Conservation (phyloP, 805 yeast genomes). For the Priceomyces carsonii region DNA sequence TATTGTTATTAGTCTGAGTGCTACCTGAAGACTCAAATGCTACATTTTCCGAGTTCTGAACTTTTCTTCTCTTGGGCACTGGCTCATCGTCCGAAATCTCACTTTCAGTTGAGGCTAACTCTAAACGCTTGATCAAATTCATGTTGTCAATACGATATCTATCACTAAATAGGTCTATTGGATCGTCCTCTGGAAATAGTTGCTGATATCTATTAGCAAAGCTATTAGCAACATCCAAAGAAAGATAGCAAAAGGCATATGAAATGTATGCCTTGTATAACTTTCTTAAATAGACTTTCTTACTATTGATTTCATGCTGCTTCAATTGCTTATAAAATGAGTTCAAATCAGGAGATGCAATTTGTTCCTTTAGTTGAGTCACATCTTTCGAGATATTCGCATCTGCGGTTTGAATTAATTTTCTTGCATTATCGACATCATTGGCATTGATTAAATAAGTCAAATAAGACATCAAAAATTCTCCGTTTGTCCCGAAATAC, state of each 20-base stretch:
- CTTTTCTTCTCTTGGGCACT: conserved; percentile 12
- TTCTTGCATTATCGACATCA: conserved; percentile 74
- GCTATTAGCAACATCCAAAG: conserved; percentile 61
- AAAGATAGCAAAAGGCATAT: conserved; percentile 72
- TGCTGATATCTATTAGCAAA: conserved; percentile 68
- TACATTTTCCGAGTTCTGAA: conserved; percentile 6
- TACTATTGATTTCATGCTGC: conserved; percentile 18
- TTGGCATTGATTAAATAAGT: conserved; percentile 67
- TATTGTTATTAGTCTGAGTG: background rate
- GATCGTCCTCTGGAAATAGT: conserved; percentile 62
- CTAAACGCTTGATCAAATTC: conserved; percentile 39
- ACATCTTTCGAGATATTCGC: conserved; percentile 49
- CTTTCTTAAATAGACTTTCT: conserved; percentile 27
- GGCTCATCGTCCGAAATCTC: conserved; percentile 11
- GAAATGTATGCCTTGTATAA: conserved; percentile 52
- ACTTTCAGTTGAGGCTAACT: conserved; percentile 27
- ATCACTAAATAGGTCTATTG: conserved; percentile 36
- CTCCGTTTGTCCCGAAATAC: conserved; percentile 51
- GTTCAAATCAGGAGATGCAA: conserved; percentile 35
- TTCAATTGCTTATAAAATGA: conserved; percentile 44
- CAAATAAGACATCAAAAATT: conserved; percentile 67
- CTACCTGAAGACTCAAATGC: conserved; percentile 6
- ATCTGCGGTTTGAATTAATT: conserved; percentile 76
- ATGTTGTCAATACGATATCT: conserved; percentile 37
- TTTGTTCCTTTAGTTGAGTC: conserved; percentile 22